Conservation (phyloP, 139 green algal genomes). For the Tetratostichococcus sp. region DNA sequence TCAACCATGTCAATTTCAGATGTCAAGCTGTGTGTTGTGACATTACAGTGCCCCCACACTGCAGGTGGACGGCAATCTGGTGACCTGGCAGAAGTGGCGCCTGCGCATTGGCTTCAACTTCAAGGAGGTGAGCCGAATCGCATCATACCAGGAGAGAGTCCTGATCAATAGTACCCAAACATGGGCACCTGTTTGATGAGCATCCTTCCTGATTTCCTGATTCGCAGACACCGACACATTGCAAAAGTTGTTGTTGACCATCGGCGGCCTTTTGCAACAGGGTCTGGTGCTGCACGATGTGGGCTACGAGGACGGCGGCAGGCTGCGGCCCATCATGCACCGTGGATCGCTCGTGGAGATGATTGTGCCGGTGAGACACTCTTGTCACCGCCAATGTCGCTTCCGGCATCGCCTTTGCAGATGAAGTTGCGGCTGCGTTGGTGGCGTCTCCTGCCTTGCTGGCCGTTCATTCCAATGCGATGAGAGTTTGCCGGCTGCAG, state of each 20-base stretch:
- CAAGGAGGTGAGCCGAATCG: neutral
- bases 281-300: conserved; percentile 72
- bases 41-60: neutral
- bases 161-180: too few relatives aligned
- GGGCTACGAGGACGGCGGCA: conserved; percentile 34
- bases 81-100: conserved; percentile 66
- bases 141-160: too few relatives aligned
- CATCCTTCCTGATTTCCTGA: too few relatives aligned
- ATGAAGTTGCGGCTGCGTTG: too few relatives aligned
- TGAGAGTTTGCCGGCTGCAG: too few relatives aligned
- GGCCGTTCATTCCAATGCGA: too few relatives aligned
- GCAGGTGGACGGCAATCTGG: conserved; percentile 7
- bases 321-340: conserved; percentile 50
- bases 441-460: too few relatives aligned
- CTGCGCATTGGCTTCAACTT: conserved; percentile 71
- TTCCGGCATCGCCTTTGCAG: too few relatives aligned
- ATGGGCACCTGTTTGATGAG: too few relatives aligned
- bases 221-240: neutral
- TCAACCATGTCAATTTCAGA: too few relatives aligned
- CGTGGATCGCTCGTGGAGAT: conserved; percentile 71
- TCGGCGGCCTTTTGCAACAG: conserved; percentile 31
- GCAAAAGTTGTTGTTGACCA: too few relatives aligned
- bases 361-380: conserved; percentile 48
- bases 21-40: too few relatives aligned
- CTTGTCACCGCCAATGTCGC: neutral